These are phyloP conservation scores for Clohesyomyces aquaticus DNA, from an alignment of 495 filamentous ascomycete genomes.

Conservation along the genomic window DNA sequence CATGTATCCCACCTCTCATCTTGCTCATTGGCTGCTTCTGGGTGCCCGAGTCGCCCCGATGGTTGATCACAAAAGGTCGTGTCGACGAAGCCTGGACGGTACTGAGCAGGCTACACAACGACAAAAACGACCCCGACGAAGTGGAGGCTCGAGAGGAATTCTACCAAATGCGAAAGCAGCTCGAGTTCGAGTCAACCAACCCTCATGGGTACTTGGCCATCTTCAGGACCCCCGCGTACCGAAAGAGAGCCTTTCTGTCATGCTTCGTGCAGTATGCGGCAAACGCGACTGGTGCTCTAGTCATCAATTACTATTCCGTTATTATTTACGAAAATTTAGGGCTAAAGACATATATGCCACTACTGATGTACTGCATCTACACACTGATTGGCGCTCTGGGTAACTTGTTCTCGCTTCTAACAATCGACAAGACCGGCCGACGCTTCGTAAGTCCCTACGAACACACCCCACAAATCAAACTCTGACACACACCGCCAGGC, in stretches of 20 bases:
- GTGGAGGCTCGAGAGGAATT: constrained; percentile 41
- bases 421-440: constrained; percentile 39
- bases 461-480: neutral
- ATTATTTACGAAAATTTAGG: constrained; percentile 41
- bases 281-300: constrained; percentile 38
- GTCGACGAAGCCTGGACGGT: constrained; percentile 56
- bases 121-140: constrained; percentile 25
- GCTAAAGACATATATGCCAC: constrained; percentile 30
- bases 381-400: constrained; percentile 41
- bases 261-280: constrained; percentile 40
- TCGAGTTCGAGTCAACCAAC: constrained; percentile 37
- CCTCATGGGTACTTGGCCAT: constrained; percentile 37
- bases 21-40: constrained; percentile 58
- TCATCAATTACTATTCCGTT: constrained; percentile 39
- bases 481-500: constrained; percentile 13
- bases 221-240: constrained; percentile 33
- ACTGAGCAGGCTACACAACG: constrained; percentile 48
- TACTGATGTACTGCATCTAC: constrained; percentile 40
- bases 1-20: constrained; percentile 60
- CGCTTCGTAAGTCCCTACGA: constrained; percentile 30
- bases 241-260: constrained; percentile 40
- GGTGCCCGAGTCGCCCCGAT: constrained; percentile 67
- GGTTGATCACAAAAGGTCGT: constrained; percentile 59
- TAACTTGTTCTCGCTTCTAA: constrained; percentile 39
- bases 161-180: constrained; percentile 38